These are phyloP conservation scores for Cordyceps fumosorosea DNA, from an alignment of 2,329 filamentous ascomycete species.

Conservation along the genomic window DNA sequence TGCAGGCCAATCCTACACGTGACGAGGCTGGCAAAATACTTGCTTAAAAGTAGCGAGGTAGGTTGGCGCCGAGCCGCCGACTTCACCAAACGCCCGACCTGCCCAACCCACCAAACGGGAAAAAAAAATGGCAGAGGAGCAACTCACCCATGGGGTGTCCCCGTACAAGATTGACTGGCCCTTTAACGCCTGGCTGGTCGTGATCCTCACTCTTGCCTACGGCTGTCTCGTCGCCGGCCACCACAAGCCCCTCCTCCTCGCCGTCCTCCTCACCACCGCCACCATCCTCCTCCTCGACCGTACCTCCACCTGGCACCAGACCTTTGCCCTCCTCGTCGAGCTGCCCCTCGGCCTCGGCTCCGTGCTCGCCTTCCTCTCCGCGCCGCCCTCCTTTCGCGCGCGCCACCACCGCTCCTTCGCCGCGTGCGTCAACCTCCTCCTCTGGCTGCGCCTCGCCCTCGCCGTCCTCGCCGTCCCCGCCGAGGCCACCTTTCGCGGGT, in stretches of 20 bases:
- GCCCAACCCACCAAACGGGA: not conserved
- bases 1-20: not conserved
- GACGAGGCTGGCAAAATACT: not conserved
- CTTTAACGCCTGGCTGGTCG: conserved; percentile 11
- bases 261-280: conserved; percentile 1
- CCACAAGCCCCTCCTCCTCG: conserved; percentile 4
- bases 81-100: not conserved
- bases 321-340: not conserved
- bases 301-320: not conserved
- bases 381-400: not conserved
- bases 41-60: not conserved
- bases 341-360: conserved; percentile 12
- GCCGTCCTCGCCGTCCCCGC: conserved; percentile 6
- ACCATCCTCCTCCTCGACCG: conserved; percentile 6
- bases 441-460: conserved; percentile 8
- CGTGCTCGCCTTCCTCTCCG: conserved; percentile 8
- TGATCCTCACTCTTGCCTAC: conserved; percentile 7
- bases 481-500: conserved; percentile 9
- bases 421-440: conserved; percentile 10
- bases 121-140: not conserved
- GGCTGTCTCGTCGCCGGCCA: conserved; percentile 6
- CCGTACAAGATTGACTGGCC: conserved; percentile 11
- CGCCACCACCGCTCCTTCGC: conserved; percentile 7
- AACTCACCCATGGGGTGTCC: not conserved
- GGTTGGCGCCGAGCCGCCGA: not conserved